Evolutionary conservation across 805 yeast species (phyloP).

Genomic region (Metschnikowia gelsemii): DNA sequence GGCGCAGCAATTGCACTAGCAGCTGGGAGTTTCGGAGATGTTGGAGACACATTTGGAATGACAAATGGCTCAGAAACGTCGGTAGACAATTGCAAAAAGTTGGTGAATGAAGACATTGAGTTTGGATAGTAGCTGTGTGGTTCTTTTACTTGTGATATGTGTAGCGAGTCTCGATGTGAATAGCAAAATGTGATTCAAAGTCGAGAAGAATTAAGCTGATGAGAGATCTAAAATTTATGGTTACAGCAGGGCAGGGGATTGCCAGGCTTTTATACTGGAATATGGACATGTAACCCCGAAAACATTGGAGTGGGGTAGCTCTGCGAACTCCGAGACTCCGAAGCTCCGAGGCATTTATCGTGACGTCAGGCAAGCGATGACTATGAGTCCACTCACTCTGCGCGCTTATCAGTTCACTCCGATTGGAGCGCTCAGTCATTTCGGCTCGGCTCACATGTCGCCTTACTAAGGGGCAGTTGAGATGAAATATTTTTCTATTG

Average conservation of each 20-base stretch:
- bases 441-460: no score
- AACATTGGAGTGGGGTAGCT: constrained; percentile 9
- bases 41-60: constrained; percentile 63
- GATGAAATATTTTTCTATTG: no score
- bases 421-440: constrained; percentile 10
- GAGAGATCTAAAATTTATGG: neutral
- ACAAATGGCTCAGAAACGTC: constrained; percentile 62
- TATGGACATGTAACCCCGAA: constrained; percentile 23
- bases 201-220: neutral
- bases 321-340: constrained; percentile 22
- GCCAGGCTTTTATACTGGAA: constrained; percentile 10
- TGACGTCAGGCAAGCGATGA: constrained; percentile 18
- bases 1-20: constrained; percentile 9
- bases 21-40: constrained; percentile 28
- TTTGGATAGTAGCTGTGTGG: neutral
- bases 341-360: constrained; percentile 10
- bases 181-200: neutral
- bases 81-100: constrained; percentile 55
- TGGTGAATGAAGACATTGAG: constrained; percentile 20
- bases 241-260: neutral
- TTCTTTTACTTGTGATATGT: neutral
- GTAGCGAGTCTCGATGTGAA: neutral
- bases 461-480: no score
- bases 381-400: constrained; percentile 6
- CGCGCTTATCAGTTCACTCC: constrained; percentile 10